Percentiles rank a stretch among this genome's conserved stretches.
Conservation (phyloP, 352 stramenopile species). For the Blastocystis hominis region DNA sequence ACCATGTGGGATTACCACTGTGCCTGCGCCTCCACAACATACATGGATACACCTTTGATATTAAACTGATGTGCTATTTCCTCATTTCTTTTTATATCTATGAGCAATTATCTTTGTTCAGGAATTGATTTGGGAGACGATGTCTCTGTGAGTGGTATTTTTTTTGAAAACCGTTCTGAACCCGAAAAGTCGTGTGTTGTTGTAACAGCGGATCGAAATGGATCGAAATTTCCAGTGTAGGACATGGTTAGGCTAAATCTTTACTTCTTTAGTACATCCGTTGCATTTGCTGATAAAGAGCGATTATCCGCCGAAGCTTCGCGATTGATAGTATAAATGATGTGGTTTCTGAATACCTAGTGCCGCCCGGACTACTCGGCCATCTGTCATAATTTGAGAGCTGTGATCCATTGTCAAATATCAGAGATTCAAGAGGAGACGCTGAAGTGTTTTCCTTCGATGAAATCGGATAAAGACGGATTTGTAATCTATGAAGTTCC, state of each 20-base stretch:
- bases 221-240: conserved; percentile 22
- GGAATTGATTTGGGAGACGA: conserved; percentile 46
- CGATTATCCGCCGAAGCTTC: not conserved
- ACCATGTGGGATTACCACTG: too few relatives aligned
- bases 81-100: not conserved
- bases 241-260: not conserved
- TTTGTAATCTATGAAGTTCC: not conserved
- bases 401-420: conserved; percentile 12
- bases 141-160: not conserved
- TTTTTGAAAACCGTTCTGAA: not conserved
- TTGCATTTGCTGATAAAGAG: conserved; percentile 2
- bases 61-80: too few relatives aligned
- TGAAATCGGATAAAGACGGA: conserved; percentile 3
- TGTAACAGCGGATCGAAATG: conserved; percentile 10
- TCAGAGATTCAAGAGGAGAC: not conserved
- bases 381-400: not conserved
- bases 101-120: not conserved
- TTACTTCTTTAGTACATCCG: not conserved
- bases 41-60: too few relatives aligned
- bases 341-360: not conserved
- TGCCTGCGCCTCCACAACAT: too few relatives aligned
- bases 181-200: not conserved
- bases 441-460: not conserved
- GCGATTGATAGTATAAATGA: not conserved
- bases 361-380: not conserved